Percentiles rank a stretch among this genome's conserved stretches.
phyloP scores from a whole-genome alignment of 1,284 basidiomycete genomes.

The Cystobasidium slooffiae region DNA sequence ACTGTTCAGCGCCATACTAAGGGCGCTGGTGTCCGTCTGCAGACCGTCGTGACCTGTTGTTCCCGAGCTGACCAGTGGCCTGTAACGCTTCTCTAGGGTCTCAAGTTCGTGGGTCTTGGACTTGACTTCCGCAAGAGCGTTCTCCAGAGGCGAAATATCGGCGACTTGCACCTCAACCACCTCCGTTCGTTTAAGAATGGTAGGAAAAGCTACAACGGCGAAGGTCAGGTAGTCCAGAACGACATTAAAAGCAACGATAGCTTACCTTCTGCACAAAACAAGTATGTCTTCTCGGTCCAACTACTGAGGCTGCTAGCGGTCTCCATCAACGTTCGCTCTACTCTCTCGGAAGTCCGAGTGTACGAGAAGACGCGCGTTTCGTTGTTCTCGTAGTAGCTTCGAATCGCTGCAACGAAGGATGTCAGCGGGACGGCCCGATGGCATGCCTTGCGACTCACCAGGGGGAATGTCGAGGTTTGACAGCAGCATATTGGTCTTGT shows the following conservation, averaged over 20 bases:
- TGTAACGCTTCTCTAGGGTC: constrained; percentile 72
- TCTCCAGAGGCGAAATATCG: constrained; percentile 85
- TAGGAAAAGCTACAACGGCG: constrained; percentile 71
- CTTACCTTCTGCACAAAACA: constrained; percentile 63
- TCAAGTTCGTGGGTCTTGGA: constrained; percentile 75
- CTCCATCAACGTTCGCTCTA: constrained; percentile 61
- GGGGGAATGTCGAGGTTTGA: constrained; percentile 79
- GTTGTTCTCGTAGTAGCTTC: constrained; percentile 85
- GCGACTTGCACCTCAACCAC: constrained; percentile 74
- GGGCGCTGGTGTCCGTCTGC: constrained; percentile 73
- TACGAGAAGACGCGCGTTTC: constrained; percentile 63
- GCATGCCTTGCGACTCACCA: background rate
- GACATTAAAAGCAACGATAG: background rate
- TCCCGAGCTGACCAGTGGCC: constrained; percentile 57
- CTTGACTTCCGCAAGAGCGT: constrained; percentile 78
- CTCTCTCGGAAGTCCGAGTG: constrained; percentile 69
- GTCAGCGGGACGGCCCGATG: background rate
- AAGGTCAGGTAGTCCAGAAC: background rate
- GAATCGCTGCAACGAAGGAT: constrained; percentile 64
- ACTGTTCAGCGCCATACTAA: constrained; percentile 85
- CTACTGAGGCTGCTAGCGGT: constrained; percentile 52
- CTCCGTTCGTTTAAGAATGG: constrained; percentile 86
- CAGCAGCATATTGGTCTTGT: constrained; percentile 77
- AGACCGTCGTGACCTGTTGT: constrained; percentile 59
- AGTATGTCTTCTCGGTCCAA: constrained; percentile 87